Base-by-base conservation (phyloP, 768 basidiomycete genomes). In the Tubosaeta sp. region DNA sequence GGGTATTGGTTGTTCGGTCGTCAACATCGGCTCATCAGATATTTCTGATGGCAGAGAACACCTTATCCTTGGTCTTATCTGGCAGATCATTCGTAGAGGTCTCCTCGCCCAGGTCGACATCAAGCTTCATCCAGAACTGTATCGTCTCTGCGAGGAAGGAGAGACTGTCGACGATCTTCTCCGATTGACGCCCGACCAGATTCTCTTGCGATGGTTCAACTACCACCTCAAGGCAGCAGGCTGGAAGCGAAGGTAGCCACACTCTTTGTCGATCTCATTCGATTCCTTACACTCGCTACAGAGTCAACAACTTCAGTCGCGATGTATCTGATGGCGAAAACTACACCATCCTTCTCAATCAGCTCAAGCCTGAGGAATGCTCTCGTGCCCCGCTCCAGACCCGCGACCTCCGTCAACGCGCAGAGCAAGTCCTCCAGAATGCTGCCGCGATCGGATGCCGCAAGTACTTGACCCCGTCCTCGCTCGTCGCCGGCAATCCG, bases 271-370 rank as follows among this genome's bases (percentile, higher is more conserved):
- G 7, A 4, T 34, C 16, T 10, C 8, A 3, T 4, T 14, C 38
- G 18, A 14, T n/a, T 21, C 14, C 7, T 4, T 32, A 36, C 4
- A 10, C 27, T 22, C 0, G 8, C n/a, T 12, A 14, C 63, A 94
- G 95, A 62, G 96, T 99, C 30, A 86, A 89, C 71, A 99, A 98
- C 77, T 98, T 99, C 73, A 90, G 90, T 62, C 86, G 92, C 59
- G 96, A 99, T 68, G 94, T 98, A n/a, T 83, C 79, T 25, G 96
- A 99, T 62, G 94, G 88, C 48, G 94, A 97, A 73, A 97, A 97
- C 75, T 99, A 98, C 73, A 97, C 95, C 10, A 76, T 98, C 48
- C 84, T 99, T 6, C 78, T 99, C 49, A 86, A 97, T 70, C 95
- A 98, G 69, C 84, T 99, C 58, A 93, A 95, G 66, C 94, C 96